phyloP scores from a whole-genome alignment of 306 rosid genomes.

The Inga laurina region DNA sequence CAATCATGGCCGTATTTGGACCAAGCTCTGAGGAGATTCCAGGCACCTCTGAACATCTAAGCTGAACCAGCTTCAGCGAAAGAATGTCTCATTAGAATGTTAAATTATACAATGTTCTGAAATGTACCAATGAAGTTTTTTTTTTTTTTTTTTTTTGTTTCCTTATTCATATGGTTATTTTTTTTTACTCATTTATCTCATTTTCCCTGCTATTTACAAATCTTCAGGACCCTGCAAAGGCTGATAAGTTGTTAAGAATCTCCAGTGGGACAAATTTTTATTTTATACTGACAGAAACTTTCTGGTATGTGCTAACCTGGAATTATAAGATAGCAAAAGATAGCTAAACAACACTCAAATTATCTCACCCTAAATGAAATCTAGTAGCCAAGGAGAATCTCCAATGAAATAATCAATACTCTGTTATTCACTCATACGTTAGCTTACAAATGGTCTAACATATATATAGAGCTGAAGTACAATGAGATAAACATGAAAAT shows the following conservation, averaged over 20 bases:
- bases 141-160: neutral
- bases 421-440: too few species aligned
- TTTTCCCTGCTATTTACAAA: slow-evolving; percentile 12
- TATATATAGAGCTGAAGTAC: too few species aligned
- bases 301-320: too few species aligned
- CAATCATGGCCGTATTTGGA: slow-evolving; percentile 86
- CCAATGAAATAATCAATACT: too few species aligned
- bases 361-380: too few species aligned
- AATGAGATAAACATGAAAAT: too few species aligned
- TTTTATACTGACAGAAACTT: too few species aligned
- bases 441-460: too few species aligned
- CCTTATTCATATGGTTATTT: slow-evolving; percentile 10
- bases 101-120: neutral
- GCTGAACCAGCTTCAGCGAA: slow-evolving; percentile 17
- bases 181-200: neutral
- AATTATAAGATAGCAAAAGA: too few species aligned
- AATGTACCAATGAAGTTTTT: neutral
- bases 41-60: slow-evolving; percentile 47
- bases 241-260: slow-evolving; percentile 70
- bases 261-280: slow-evolving; percentile 49
- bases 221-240: slow-evolving; percentile 76
- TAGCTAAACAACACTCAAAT: too few species aligned
- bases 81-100: slow-evolving; percentile 10
- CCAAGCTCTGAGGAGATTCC: slow-evolving; percentile 75
- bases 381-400: too few species aligned